Percentiles rank a stretch among this genome's conserved stretches.
These are phyloP conservation scores for Dioscorea dumetorum DNA, from an alignment of 106 monocot genomes.

Conservation along the genomic window DNA sequence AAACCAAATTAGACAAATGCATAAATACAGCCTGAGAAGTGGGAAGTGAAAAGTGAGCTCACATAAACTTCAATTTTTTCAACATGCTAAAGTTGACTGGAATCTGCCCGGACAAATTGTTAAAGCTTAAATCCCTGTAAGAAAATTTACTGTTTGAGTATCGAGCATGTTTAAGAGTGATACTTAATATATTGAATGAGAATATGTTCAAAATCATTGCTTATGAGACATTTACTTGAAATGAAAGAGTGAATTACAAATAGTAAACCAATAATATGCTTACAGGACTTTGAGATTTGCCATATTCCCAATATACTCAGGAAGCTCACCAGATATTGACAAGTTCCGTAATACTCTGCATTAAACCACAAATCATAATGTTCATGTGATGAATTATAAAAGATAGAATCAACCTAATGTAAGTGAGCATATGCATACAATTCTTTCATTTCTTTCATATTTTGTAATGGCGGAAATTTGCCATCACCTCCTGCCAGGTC, in stretches of 20 bases:
- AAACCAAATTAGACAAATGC: too few species aligned
- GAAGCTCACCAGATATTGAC: slow-evolving; percentile 36
- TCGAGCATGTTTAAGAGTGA: too few species aligned
- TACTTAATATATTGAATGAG: too few species aligned
- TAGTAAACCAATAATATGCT: neutral
- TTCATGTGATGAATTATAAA: neutral
- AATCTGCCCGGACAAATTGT: slow-evolving; percentile 39
- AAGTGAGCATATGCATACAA: too few species aligned
- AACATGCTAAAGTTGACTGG: slow-evolving; percentile 23
- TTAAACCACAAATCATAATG: neutral
- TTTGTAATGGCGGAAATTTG: slow-evolving; percentile 39
- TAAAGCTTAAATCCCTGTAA: slow-evolving; percentile 64
- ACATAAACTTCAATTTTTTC: slow-evolving; percentile 30
- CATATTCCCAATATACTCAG: slow-evolving; percentile 37
- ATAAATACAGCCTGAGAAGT: too few species aligned
- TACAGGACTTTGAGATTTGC: slow-evolving; percentile 13
- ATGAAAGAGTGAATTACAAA: too few species aligned
- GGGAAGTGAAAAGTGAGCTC: slow-evolving; percentile 8
- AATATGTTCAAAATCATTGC: too few species aligned
- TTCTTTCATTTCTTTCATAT: neutral
- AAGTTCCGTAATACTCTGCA: slow-evolving; percentile 55
- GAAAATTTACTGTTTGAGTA: neutral
- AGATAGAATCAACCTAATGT: neutral
- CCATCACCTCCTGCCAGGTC: slow-evolving; percentile 32
- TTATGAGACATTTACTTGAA: too few species aligned